Percentiles rank a stretch among this genome's conserved stretches.
phyloP scores from a whole-genome alignment of 345 rosid species.

The Crucihimalaya himalaica region DNA sequence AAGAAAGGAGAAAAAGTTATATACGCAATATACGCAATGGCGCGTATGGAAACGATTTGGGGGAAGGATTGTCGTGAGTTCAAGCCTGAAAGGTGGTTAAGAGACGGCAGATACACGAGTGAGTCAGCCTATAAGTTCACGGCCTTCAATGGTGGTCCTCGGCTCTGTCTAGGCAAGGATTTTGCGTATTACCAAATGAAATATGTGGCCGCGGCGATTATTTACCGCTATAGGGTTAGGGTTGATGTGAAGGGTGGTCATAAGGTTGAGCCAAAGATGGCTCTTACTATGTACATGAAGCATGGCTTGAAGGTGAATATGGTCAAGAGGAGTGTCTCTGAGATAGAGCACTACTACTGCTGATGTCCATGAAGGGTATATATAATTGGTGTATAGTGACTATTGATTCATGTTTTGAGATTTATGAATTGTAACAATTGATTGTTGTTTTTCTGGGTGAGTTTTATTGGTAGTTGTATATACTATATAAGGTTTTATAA shows the following conservation, averaged over 20 bases:
- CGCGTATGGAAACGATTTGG: constrained; percentile 81
- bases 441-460: constrained; percentile 9
- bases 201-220: constrained; percentile 63
- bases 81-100: constrained; percentile 83
- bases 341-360: constrained; percentile 1
- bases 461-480: not conserved
- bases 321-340: constrained; percentile 20
- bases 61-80: constrained; percentile 70
- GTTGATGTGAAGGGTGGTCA: constrained; percentile 50
- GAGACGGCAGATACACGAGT: constrained; percentile 63
- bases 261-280: constrained; percentile 52
- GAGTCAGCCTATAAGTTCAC: constrained; percentile 80
- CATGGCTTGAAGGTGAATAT: constrained; percentile 36
- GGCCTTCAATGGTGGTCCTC: constrained; percentile 86
- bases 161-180: constrained; percentile 82
- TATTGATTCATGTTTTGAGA: not conserved
- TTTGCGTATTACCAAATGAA: constrained; percentile 89
- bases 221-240: constrained; percentile 55
- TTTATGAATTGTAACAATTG: not conserved
- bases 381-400: not conserved
- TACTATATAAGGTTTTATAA: not conserved
- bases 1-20: constrained; percentile 76
- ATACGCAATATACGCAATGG: constrained; percentile 84
- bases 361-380: not conserved
- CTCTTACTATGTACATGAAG: constrained; percentile 89